Base-by-base conservation (phyloP, 768 basidiomycete genomes). In the Suillus americanus region DNA sequence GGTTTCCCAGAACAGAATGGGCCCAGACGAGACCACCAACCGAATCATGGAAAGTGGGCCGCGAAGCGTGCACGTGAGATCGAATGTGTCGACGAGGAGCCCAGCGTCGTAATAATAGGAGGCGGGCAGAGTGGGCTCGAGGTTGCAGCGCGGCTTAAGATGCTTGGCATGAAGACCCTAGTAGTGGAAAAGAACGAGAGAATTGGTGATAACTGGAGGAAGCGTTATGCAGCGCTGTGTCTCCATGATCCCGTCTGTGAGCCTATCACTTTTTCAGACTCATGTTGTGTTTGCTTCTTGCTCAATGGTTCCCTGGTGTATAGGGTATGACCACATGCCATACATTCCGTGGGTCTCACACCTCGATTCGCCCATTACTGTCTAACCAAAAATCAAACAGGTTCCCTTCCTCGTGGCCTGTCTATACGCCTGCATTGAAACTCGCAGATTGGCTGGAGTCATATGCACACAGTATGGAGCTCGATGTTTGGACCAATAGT, bases 401-500 rank as follows among this genome's bases (percentile, higher is more conserved):
- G 28, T 88, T 87, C 74, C 88, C 87, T 5, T 67, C 80, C 1
- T 82, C 81, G 20, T 88, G 87, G 87, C 86, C 86, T 0, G 81
- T 85, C 5, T 88, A 79, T 57, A 79, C 81, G 4, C 86, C 87
- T 3, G 86, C 87, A 14, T 30, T 68, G 53, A 69, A 88, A 82
- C 73, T 90, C 18, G 89, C 87, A 0, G 84, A 86, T 64, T 90
- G 87, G 87, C 80, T 91, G 3, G 89, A 90, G 73, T 79, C 74
- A 63, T 90, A 89, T 70, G 87, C 86, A 1, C 79, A 84, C 16
- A 70, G 79, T 2, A 73, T 90, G 63, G 89, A 89, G 65, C 76
- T 90, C 62, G 85, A 88, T 68, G 81, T 87, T 7, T 89, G 89
- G 89, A 85, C 82, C 20, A 83, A 80, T 0, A 78, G 83, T 0